phyloP scores from a whole-genome alignment of 495 filamentous ascomycete species.

The Paragyromitra xinjiangensis region DNA sequence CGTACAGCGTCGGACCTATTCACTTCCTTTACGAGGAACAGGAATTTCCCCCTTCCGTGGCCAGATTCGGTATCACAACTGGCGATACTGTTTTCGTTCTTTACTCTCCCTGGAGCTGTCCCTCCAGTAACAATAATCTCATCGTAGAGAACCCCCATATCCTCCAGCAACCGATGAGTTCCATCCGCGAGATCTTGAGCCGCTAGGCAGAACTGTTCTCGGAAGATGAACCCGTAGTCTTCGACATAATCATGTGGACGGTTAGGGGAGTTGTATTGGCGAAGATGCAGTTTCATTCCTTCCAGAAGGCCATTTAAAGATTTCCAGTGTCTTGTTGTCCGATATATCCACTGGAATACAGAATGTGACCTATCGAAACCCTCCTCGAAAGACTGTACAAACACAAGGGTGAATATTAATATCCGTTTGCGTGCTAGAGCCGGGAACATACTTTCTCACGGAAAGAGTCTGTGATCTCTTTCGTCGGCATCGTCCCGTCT shows the following conservation, averaged over 20 bases:
- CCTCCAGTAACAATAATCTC: constrained; percentile 74
- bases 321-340: constrained; percentile 78
- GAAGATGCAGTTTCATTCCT: constrained; percentile 71
- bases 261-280: constrained; percentile 58
- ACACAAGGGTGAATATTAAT: constrained; percentile 18
- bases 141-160: constrained; percentile 80
- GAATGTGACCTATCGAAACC: constrained; percentile 78
- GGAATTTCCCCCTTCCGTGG: constrained; percentile 62
- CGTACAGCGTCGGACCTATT: constrained; percentile 67
- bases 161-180: constrained; percentile 68
- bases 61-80: constrained; percentile 13
- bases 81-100: neutral
- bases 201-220: constrained; percentile 85
- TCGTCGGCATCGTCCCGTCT: constrained; percentile 80
- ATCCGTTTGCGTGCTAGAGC: neutral
- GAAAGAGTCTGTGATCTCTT: constrained; percentile 81
- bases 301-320: constrained; percentile 72
- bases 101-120: constrained; percentile 18
- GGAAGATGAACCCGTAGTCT: constrained; percentile 79
- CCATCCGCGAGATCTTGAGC: constrained; percentile 75
- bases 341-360: constrained; percentile 87
- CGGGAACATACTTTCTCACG: constrained; percentile 68
- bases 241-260: constrained; percentile 63
- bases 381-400: constrained; percentile 73
- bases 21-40: constrained; percentile 80